Base-by-base conservation (phyloP, 306 rosid genomes). In the Dryas drummondii region DNA sequence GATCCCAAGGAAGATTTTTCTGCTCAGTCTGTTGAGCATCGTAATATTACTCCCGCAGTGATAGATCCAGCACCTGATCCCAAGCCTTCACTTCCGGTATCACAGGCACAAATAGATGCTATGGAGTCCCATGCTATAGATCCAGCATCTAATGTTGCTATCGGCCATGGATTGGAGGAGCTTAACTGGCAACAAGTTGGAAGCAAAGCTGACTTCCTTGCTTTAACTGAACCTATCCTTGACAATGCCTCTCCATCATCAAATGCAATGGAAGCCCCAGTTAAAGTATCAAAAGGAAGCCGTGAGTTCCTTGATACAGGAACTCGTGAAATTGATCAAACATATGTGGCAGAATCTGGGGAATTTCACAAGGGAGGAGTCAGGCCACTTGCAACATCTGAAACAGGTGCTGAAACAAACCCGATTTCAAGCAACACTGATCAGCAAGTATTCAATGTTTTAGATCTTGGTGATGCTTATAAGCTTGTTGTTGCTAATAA, bases 401-500 rank as follows among this genome's bases (percentile, higher is more conserved):
- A 89, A 86, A 84, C 70, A 79, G 83, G 81, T 76, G 68, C 72
- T 49, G 96, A 86, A 76, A 61, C 84, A 74, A 74, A 47, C 51
- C 27, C 78, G 4, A 72, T 81, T 78, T 80, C 88, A 64, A 79
- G 82, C 65, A 94, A 86, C 17, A 68, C 45, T 72, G 82, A 78
- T 84, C 93, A 82, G 73, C 88, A 87, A 80, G 78, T 74, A 72
- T 74, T 87, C 37, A 82, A 46, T 77, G 78, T 70, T 66, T 79
- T 96, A 82, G 98, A 96, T 76, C 90, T 92, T 45, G 98, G 97
- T 50, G 99, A 92, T 88, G 97, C 99, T 82, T 96, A 96, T 84
- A 96, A 87, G 77, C 83, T 90, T 59, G 90, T 89, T 81, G 81
- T 92, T 68, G 71, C 87, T 47, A 76, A 81, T 73, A 73, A 77